Evolutionary conservation across 2,329 filamentous ascomycete genomes (phyloP).

Genomic region (Pyricularia sp.): DNA sequence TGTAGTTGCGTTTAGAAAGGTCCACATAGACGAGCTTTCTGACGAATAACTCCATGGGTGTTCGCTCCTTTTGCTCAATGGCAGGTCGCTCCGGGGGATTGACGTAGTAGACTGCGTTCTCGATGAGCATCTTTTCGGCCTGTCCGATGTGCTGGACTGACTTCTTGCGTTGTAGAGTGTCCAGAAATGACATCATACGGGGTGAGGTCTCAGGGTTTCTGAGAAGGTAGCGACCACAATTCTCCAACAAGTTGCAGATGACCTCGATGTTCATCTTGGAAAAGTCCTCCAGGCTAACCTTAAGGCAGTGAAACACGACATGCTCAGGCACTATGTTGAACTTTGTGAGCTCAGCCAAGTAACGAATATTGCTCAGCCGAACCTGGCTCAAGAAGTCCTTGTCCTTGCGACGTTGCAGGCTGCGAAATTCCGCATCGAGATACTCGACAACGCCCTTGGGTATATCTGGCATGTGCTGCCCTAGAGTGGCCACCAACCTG

Average conservation of each 20-base stretch:
- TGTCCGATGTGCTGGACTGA: conserved; percentile 88
- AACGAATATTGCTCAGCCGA: conserved; percentile 88
- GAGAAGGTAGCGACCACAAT: conserved; percentile 86
- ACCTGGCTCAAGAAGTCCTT: conserved; percentile 96
- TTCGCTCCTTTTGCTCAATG: conserved; percentile 92
- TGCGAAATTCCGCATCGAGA: conserved; percentile 92
- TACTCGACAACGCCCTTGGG: conserved; percentile 83
- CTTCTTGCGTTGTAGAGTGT: conserved; percentile 93
- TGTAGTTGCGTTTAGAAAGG: conserved; percentile 85
- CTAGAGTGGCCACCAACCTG: conserved; percentile 83
- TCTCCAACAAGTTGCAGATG: conserved; percentile 88
- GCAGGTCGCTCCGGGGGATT: conserved; percentile 87
- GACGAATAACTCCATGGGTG: conserved; percentile 83
- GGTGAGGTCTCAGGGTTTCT: conserved; percentile 87
- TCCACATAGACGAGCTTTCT: conserved; percentile 88
- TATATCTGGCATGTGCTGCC: conserved; percentile 89
- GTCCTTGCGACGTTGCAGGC: conserved; percentile 88
- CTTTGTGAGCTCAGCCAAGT: conserved; percentile 92
- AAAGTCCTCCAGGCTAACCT: conserved; percentile 94
- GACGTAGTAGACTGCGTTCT: conserved; percentile 96
- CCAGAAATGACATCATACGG: conserved; percentile 84
- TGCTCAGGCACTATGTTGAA: conserved; percentile 97
- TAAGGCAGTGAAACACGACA: conserved; percentile 96
- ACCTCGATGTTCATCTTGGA: conserved; percentile 99
- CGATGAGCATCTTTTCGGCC: conserved; percentile 93